Evolutionary conservation across 306 rosid genomes (phyloP), one percentile per base, ranked within the genome.

Genomic region (Lupinus albus): DNA sequence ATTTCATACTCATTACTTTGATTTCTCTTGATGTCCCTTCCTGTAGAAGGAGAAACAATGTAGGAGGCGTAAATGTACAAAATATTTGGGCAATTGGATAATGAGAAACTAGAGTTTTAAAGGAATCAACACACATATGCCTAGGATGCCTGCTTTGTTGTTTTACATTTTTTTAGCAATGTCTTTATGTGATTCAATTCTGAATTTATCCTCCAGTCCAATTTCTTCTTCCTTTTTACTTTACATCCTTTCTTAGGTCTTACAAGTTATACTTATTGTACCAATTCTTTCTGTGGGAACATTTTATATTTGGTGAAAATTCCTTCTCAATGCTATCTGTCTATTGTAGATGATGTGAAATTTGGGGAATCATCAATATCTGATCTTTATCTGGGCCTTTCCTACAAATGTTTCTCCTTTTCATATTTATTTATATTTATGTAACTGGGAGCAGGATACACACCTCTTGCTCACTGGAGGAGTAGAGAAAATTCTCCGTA

Each of bases 381-480:
- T 28, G 30, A 25, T 25, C 4, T 25, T 25, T 25, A 25, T 25
- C 30, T 25, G 30, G 30, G 30, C 3, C 30, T 25, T 25, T 3
- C 30, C 30, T 25, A 25, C 30, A 2, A 25, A 25, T 2, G 30
- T 4, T 25, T 25, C 30, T 30, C 46, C 45, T 65, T 68, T 48
- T 36, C 25, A 32, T 9, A 50, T 67, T 58, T 61, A 67, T 51
- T 67, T 6, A 56, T 75, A 30, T 58, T 55, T 78, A 11, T 50
- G 7, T 20, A 73, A 59, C 20, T 68, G 77, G 58, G 81, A 18
- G 55, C 84, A 94, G 99, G 95, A 94, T 76, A 82, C 96, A 16
- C 90, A 82, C 80, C 89, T 86, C 82, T 79, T 94, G 76, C 85
- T 94, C 65, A 94, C 97, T 55, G 99, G 99, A 32, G 99, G 97